Evolutionary conservation across 2,329 filamentous ascomycete genomes (phyloP).

Genomic region (Neonectria punicea): DNA sequence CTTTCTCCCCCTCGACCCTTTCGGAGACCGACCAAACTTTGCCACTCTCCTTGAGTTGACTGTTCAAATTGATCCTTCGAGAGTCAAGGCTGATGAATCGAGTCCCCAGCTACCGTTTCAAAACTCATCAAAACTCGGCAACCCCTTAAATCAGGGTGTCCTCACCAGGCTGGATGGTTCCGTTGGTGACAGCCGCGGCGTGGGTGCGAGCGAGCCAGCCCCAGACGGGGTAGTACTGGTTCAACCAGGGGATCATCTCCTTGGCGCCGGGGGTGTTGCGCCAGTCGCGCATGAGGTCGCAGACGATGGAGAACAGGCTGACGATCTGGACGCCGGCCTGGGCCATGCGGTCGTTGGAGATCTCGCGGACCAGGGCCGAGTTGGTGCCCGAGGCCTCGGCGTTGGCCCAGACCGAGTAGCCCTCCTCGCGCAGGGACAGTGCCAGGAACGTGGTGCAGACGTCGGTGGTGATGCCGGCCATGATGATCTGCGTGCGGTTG

Average conservation of each 20-base stretch:
- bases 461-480: constrained; percentile 79
- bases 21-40: neutral
- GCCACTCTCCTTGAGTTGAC: neutral
- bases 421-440: constrained; percentile 75
- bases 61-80: neutral
- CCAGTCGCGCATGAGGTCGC: constrained; percentile 79
- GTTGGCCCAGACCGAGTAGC: constrained; percentile 80
- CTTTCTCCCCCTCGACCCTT: neutral
- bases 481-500: constrained; percentile 74
- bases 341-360: constrained; percentile 74
- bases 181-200: constrained; percentile 68
- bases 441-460: constrained; percentile 81
- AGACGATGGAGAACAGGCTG: constrained; percentile 70
- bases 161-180: constrained; percentile 68
- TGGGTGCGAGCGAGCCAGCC: constrained; percentile 71
- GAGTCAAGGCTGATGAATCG: neutral
- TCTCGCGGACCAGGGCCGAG: constrained; percentile 67
- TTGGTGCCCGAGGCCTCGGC: constrained; percentile 77
- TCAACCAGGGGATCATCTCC: constrained; percentile 71
- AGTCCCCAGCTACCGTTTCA: neutral
- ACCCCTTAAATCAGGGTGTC: constrained; percentile 36
- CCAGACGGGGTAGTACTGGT: constrained; percentile 73
- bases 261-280: constrained; percentile 61
- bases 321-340: constrained; percentile 73
- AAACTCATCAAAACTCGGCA: neutral